Conservation (phyloP, 352 stramenopile genomes). For the Globisporangium megalacanthum region DNA sequence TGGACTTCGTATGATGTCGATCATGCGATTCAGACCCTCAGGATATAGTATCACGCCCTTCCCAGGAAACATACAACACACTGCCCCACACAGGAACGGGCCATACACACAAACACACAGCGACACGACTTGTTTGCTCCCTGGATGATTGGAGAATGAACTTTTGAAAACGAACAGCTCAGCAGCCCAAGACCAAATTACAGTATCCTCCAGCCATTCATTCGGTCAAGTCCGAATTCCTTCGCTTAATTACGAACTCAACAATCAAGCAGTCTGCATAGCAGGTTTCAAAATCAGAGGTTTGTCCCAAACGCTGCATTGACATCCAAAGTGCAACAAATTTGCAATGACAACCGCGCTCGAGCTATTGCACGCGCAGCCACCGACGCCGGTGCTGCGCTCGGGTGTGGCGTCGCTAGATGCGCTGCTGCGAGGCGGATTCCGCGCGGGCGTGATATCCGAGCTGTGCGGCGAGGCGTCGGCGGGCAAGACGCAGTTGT, state of each 20-base stretch:
- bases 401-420: slow-evolving; percentile 59
- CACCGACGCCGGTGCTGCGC: slow-evolving; percentile 24
- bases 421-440: slow-evolving; percentile 45
- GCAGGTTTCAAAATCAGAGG: too few relatives aligned
- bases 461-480: slow-evolving; percentile 74
- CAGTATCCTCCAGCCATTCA: too few relatives aligned
- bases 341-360: slow-evolving; percentile 26
- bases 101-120: background rate
- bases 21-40: slow-evolving; percentile 82
- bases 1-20: slow-evolving; percentile 80
- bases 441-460: slow-evolving; percentile 59
- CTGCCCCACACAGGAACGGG: too few relatives aligned
- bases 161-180: too few relatives aligned
- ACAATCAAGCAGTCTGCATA: too few relatives aligned
- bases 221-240: too few relatives aligned
- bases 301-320: too few relatives aligned
- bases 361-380: slow-evolving; percentile 30
- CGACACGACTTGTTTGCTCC: background rate
- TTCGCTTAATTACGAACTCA: too few relatives aligned
- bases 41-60: slow-evolving; percentile 80
- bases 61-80: slow-evolving; percentile 9
- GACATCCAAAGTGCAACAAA: too few relatives aligned
- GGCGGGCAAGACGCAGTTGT: slow-evolving; percentile 76
- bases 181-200: too few relatives aligned
- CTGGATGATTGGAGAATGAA: too few relatives aligned